Percentiles rank a stretch among this genome's conserved stretches.
phyloP scores from a whole-genome alignment of 345 rosid species.

The Eucalyptus marginata region DNA sequence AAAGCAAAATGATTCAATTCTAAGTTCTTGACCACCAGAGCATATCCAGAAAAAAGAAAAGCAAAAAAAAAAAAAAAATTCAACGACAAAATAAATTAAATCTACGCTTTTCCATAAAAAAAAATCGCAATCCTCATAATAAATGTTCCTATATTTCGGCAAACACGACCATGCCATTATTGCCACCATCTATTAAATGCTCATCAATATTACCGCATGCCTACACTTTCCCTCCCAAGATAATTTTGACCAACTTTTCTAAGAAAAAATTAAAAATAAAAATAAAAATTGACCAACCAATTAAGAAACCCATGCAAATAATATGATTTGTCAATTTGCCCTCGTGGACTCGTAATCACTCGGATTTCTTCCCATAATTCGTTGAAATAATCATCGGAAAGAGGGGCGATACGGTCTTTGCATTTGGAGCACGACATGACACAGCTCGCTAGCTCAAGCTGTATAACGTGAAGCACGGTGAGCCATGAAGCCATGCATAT shows the following conservation, averaged over 20 bases:
- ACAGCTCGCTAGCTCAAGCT: background rate
- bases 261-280: rapidly evolving
- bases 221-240: background rate
- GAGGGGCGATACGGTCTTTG: background rate
- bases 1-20: background rate
- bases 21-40: background rate
- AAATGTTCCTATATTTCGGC: conserved; percentile 17
- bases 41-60: background rate
- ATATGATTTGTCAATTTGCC: background rate
- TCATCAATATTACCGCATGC: background rate
- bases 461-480: background rate
- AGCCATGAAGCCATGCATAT: background rate
- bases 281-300: background rate
- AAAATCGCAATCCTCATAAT: background rate
- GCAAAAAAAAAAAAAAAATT: background rate
- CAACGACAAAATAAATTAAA: background rate
- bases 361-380: background rate
- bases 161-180: conserved; percentile 26
- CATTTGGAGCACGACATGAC: background rate
- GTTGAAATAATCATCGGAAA: background rate
- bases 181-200: conserved; percentile 15
- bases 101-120: background rate
- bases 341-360: background rate
- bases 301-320: background rate
- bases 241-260: background rate